Base-by-base conservation (phyloP, 345 rosid genomes). In the Rhizophora apiculata region DNA sequence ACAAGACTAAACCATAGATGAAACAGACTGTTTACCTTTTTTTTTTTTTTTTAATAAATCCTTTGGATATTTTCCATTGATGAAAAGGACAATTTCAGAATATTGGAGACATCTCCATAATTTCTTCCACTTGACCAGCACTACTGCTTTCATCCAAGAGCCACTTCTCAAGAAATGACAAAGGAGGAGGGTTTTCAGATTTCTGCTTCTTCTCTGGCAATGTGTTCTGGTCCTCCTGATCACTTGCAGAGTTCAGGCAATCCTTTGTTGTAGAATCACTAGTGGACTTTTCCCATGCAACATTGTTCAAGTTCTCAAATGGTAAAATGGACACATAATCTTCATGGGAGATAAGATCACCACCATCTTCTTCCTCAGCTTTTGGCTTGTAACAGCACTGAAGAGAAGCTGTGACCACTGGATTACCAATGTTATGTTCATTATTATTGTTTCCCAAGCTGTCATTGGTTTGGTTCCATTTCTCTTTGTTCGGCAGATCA, bases 131-230 rank as follows among this genome's bases (percentile, higher is more conserved):
- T 65, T 78, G 71, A 65, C 21, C 67, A 69, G 70, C 67, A 65
- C 66, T 18, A 60, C 65, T 54, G 55, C 26, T 61, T 85, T 95
- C 99, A 65, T 92, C 99, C 80, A 90, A 72, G 30, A 96, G 90
- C 98, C 99, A 96, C 72, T 90, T 96, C 90, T 96, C 98, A 71
- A 96, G 93, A 81, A 85, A 85, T 26, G 97, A 78, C 36, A 96
- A 73, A 68, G 94, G 95, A 53, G 93, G 96, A 62, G 68, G 69
- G 54, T 68, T 70, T 7, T 82, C 79, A 34, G 77, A 69, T 46
- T 73, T 78, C 65, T 72, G 77, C 71, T 65, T 72, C 68, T 31
- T 69, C 72, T 69, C 78, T 1, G 70, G 57, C 30, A 39, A 2
- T 24, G 55, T 64, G 52, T 56, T 32, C 53, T 76, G 36, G 27